Conservation (phyloP, 192 early-diverging fungal genomes). For the Podila horticola region DNA sequence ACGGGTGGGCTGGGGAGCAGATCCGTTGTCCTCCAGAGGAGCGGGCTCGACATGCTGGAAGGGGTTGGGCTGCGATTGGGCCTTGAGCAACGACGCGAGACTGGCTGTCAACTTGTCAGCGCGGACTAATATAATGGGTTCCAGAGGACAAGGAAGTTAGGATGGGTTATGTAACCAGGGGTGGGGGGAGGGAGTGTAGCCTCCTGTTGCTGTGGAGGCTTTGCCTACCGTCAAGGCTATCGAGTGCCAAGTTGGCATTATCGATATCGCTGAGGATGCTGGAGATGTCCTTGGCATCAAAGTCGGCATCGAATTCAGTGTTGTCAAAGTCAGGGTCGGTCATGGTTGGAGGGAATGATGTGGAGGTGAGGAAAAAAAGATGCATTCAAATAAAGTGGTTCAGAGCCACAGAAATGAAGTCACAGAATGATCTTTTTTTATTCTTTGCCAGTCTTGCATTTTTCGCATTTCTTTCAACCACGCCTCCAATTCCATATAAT, state of each 20-base stretch:
- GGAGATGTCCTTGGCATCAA: constrained; percentile 42
- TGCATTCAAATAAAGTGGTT: neutral
- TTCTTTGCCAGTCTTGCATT: neutral
- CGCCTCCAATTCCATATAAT: neutral
- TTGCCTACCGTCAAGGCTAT: constrained; percentile 26
- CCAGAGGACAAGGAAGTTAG: no score
- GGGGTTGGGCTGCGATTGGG: constrained; percentile 42
- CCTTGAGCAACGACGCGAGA: constrained; percentile 30
- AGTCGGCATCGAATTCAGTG: constrained; percentile 21
- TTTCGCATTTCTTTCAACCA: neutral
- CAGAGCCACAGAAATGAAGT: neutral
- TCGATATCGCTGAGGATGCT: constrained; percentile 49
- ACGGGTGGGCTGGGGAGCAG: neutral
- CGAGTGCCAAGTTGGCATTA: constrained; percentile 30
- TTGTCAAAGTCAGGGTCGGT: constrained; percentile 35
- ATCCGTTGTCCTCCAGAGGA: constrained; percentile 7
- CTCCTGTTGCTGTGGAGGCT: neutral
- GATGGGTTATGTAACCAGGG: neutral
- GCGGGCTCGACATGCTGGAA: constrained; percentile 18
- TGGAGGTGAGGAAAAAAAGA: neutral
- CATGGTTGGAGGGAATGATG: constrained; percentile 10
- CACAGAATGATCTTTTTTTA: neutral
- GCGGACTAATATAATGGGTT: constrained; percentile 5
- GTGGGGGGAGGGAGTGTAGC: neutral
- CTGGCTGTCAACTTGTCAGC: constrained; percentile 32